Percentiles rank a stretch among this genome's conserved stretches.
phyloP scores from a whole-genome alignment of 352 stramenopile species.

The Phytopythium chamaehyphon region DNA sequence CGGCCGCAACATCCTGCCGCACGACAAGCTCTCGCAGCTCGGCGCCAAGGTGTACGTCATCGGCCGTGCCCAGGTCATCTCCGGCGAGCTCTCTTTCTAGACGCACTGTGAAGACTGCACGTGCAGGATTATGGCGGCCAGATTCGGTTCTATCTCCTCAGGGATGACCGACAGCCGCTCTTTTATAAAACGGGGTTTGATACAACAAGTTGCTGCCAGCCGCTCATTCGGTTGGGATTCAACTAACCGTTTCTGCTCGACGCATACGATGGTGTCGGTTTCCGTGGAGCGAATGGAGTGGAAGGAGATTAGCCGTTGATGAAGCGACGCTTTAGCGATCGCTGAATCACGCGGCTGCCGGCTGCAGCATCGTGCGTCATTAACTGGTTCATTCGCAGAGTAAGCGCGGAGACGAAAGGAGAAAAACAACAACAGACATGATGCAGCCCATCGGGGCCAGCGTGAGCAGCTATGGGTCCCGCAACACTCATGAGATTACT shows the following conservation, averaged over 20 bases:
- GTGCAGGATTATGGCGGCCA: too few relatives aligned
- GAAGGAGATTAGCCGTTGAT: not conserved
- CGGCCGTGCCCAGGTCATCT: conserved; percentile 78
- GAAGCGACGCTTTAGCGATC: not conserved
- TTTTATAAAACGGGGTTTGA: too few relatives aligned
- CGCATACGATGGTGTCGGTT: too few relatives aligned
- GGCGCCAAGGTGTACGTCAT: conserved; percentile 99
- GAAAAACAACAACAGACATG: not conserved
- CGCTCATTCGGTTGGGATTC: not conserved
- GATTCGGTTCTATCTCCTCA: too few relatives aligned
- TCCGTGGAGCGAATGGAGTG: not conserved
- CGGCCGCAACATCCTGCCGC: conserved; percentile 96
- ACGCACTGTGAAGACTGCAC: not conserved
- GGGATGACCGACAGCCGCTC: too few relatives aligned
- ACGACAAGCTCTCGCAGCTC: conserved; percentile 91
- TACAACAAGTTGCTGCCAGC: too few relatives aligned
- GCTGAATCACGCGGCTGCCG: too few relatives aligned
- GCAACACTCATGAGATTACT: not conserved
- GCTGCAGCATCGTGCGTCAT: too few relatives aligned
- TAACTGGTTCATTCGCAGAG: not conserved
- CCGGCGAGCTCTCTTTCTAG: conserved; percentile 62
- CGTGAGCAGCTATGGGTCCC: not conserved
- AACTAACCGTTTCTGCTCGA: not conserved
- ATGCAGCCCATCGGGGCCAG: not conserved
- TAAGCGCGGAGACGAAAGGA: not conserved